Evolutionary conservation across 495 filamentous ascomycete species (phyloP).

Genomic region (Letharia lupina): DNA sequence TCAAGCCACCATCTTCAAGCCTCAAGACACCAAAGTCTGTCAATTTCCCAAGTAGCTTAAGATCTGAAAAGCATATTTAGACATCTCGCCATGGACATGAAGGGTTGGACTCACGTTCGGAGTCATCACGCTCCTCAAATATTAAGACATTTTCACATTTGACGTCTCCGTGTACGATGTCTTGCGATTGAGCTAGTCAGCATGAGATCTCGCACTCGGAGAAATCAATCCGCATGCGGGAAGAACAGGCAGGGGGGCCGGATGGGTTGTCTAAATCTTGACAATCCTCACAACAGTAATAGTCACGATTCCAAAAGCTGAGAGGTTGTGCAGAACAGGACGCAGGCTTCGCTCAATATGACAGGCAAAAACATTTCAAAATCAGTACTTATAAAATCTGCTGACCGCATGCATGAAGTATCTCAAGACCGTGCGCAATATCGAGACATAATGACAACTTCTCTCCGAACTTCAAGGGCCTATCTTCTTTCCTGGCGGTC

Average conservation of each 20-base stretch:
- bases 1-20: slow-evolving; percentile 15
- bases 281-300: neutral
- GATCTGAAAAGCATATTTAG: slow-evolving; percentile 6
- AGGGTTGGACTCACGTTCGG: neutral
- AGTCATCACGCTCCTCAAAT: slow-evolving; percentile 21
- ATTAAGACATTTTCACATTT: slow-evolving; percentile 29
- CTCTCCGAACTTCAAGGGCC: slow-evolving; percentile 24
- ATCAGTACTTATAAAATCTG: neutral
- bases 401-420: slow-evolving; percentile 29
- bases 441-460: slow-evolving; percentile 26
- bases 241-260: neutral
- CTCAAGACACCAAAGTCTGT: slow-evolving; percentile 27
- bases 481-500: slow-evolving; percentile 26
- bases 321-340: neutral
- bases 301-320: neutral
- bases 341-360: neutral
- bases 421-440: slow-evolving; percentile 28
- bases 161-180: slow-evolving; percentile 29
- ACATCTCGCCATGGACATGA: neutral
- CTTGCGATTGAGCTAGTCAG: slow-evolving; percentile 11
- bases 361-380: neutral
- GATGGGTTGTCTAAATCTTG: neutral
- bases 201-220: neutral
- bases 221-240: neutral
- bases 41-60: slow-evolving; percentile 24